Percentiles rank a stretch among this genome's conserved stretches.
Conservation (phyloP, 2,329 filamentous ascomycete species). For the Gyromitra esculenta region DNA sequence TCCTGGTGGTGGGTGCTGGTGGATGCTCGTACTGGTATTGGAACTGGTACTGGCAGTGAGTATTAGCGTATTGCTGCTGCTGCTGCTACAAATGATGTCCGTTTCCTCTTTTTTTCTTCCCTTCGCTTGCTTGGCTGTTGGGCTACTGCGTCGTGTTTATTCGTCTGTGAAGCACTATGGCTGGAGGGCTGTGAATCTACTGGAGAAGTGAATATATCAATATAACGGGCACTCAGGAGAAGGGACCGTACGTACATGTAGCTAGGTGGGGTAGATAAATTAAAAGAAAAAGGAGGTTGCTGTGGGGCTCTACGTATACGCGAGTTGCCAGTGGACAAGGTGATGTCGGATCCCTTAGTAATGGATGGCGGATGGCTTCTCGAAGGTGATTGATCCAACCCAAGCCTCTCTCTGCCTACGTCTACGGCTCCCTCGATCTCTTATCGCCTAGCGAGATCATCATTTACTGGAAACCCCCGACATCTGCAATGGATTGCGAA, state of each 20-base stretch:
- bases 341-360: slow-evolving; percentile 27
- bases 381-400: slow-evolving; percentile 9
- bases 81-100: neutral
- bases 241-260: neutral
- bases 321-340: slow-evolving; percentile 23
- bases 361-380: slow-evolving; percentile 15
- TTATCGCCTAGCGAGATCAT: slow-evolving; percentile 42
- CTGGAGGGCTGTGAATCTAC: slow-evolving; percentile 24
- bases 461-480: slow-evolving; percentile 35
- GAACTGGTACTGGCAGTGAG: no score
- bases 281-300: slow-evolving; percentile 22
- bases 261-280: slow-evolving; percentile 42
- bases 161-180: slow-evolving; percentile 31
- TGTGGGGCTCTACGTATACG: slow-evolving; percentile 15
- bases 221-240: slow-evolving; percentile 35
- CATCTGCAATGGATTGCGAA: slow-evolving; percentile 29
- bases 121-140: slow-evolving; percentile 32
- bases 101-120: slow-evolving; percentile 35
- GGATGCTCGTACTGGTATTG: neutral
- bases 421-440: neutral
- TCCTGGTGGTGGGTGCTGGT: slow-evolving; percentile 21
- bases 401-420: neutral
- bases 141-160: slow-evolving; percentile 37
- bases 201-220: slow-evolving; percentile 25
- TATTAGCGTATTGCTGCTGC: neutral